Evolutionary conservation across 2,329 filamentous ascomycete species (phyloP), one percentile per base, ranked within the genome.

Genomic region (Alternaria gaisen): DNA sequence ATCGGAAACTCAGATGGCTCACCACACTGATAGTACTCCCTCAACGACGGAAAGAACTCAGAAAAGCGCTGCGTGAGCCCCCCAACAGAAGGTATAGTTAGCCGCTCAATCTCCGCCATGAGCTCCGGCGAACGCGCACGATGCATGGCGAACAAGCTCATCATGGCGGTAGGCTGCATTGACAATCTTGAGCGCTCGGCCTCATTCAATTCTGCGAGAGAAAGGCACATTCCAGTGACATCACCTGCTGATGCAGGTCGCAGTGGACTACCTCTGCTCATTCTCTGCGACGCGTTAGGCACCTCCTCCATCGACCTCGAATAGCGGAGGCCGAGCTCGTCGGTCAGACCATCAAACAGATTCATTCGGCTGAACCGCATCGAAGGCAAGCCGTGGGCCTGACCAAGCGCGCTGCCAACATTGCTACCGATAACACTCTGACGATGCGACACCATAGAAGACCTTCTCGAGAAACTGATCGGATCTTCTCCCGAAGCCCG

Each of bases 321-420:
- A 7, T 74, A 65, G 9, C 76, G 77, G 24, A 77, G 65, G 14
- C 80, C 80, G 22, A 83, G 66, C 18, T 78, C 81, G 41, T 82
- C 80, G 32, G 81, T 80, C 30, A 84, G 65, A 67, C 80, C 82
- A 41, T 80, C 78, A 53, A 83, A 75, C 46, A 84, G 69, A 63
- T 83, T 77, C 67, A 80, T 79, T 8, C 76, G 76, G 60, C 82
- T 84, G 72, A 84, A 84, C 61, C 83, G 80, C 61, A 84, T 74
- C 8, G 80, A 82, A 14, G 82, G 82, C 30, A 84, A 73, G 14
- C 79, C 76, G 55, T 78, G 75, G 41, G 75, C 75, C 43, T 72
- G 66, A 26, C 63, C 65, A 38, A 73, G 59, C 18, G 51, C 66
- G 41, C 58, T 68, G n/a, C 68, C 67, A 9, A 73, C 56, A 18